A percentile compares a stretch with the other conserved stretches of the same genome.
Evolutionary conservation across 176 grass and related monocot species (phyloP).

Genomic region (Cenchrus americanus): DNA sequence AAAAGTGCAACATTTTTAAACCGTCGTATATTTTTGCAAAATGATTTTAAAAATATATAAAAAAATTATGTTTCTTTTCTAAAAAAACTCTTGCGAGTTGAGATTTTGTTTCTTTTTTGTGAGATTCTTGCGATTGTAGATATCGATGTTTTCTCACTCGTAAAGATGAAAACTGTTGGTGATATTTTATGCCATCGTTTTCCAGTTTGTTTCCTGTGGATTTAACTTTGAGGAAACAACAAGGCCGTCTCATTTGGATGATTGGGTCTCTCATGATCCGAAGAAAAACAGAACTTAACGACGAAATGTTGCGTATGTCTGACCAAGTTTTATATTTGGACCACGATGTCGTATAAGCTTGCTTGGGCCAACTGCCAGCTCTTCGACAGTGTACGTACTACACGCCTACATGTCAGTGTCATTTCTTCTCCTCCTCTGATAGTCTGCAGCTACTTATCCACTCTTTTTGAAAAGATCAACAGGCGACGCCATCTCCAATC

Average conservation of each 20-base stretch:
- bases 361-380: conserved; percentile 33
- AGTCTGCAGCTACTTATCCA: conserved; percentile 47
- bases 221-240: background rate
- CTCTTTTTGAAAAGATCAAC: conserved; percentile 30
- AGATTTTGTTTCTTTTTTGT: background rate
- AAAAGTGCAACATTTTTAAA: no score
- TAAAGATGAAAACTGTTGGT: background rate
- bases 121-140: background rate
- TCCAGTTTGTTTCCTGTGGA: no score
- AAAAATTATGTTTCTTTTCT: no score
- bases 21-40: no score
- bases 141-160: background rate
- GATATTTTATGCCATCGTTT: background rate
- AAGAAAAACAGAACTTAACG: background rate
- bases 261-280: background rate
- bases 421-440: conserved; percentile 46
- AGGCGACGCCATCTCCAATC: conserved; percentile 24
- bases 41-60: no score
- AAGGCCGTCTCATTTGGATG: background rate
- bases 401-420: conserved; percentile 40
- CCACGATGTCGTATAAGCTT: background rate
- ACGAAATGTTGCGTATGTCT: background rate
- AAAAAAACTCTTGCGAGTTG: no score
- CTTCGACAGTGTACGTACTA: background rate
- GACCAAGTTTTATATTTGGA: background rate